Evolutionary conservation across 2,329 filamentous ascomycete species (phyloP).

Genomic region (Microsporum canis): DNA sequence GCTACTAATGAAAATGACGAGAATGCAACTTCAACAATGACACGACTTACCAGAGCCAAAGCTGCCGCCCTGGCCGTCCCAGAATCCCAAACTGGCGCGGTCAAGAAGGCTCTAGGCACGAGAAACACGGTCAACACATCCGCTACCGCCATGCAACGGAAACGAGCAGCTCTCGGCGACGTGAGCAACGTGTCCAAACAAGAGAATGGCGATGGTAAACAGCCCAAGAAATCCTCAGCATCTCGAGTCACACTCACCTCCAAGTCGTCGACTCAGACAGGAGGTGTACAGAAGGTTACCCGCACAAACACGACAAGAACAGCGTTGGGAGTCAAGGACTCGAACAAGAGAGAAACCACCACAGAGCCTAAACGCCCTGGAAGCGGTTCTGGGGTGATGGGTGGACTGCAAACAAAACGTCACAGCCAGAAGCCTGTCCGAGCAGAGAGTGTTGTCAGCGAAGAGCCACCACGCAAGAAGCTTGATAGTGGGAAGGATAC

Average conservation of each 20-base stretch:
- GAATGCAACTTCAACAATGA: constrained; percentile 55
- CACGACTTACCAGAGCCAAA: constrained; percentile 87
- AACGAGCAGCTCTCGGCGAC: constrained; percentile 79
- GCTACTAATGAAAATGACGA: constrained; percentile 91
- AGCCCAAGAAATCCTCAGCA: constrained; percentile 60
- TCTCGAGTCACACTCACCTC: constrained; percentile 60
- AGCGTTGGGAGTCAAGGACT: constrained; percentile 54
- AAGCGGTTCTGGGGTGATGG: constrained; percentile 58
- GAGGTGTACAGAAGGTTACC: constrained; percentile 66
- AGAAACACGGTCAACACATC: constrained; percentile 51
- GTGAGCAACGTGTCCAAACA: constrained; percentile 85
- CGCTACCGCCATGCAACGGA: constrained; percentile 46
- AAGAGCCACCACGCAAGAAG: constrained; percentile 60
- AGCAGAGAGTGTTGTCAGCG: constrained; percentile 47
- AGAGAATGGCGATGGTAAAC: constrained; percentile 46
- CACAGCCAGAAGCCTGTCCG: constrained; percentile 47
- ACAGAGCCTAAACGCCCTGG: constrained; percentile 60
- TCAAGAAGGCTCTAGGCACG: constrained; percentile 54
- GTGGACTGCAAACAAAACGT: constrained; percentile 56
- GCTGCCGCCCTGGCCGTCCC: constrained; percentile 53
- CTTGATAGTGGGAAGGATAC: constrained; percentile 43
- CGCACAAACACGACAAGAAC: constrained; percentile 50
- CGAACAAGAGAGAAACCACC: constrained; percentile 47
- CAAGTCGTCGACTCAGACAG: constrained; percentile 64
- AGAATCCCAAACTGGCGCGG: constrained; percentile 42